These are phyloP conservation scores for Umbelopsis sp. DNA, from an alignment of 192 early-diverging fungal genomes.

Conservation along the genomic window DNA sequence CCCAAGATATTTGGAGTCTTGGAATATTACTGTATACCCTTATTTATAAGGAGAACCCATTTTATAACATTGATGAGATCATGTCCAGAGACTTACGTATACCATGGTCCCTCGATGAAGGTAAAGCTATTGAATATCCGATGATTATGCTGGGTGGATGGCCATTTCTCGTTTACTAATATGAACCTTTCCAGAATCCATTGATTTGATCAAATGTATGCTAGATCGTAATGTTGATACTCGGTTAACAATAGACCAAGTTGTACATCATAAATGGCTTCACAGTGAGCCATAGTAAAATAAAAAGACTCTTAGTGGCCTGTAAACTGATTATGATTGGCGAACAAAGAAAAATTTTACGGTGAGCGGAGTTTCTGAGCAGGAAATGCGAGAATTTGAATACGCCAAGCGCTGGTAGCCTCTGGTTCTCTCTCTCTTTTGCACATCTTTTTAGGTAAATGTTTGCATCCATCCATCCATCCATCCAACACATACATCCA, in stretches of 20 bases:
- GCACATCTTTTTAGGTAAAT: constrained; percentile 22
- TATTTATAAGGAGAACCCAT: constrained; percentile 67
- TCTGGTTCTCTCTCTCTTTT: constrained; percentile 3
- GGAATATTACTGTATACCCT: constrained; percentile 86
- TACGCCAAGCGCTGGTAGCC: neutral
- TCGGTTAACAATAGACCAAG: constrained; percentile 76
- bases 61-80: constrained; percentile 62
- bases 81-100: constrained; percentile 53
- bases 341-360: neutral
- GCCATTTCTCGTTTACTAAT: neutral
- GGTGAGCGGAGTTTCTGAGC: neutral
- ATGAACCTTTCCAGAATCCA: constrained; percentile 34
- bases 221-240: constrained; percentile 67
- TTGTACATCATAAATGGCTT: constrained; percentile 78
- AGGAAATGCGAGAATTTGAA: neutral
- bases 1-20: constrained; percentile 86
- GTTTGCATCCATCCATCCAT: constrained; percentile 23
- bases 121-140: constrained; percentile 5
- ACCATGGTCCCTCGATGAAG: constrained; percentile 23
- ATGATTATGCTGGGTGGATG: neutral
- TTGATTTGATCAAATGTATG: constrained; percentile 71
- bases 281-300: neutral
- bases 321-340: neutral
- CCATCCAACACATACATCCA: neutral
- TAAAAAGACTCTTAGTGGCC: neutral